Evolutionary conservation across 805 yeast genomes (phyloP), one percentile per base, ranked within the genome.

Genomic region (Ogataea pini): DNA sequence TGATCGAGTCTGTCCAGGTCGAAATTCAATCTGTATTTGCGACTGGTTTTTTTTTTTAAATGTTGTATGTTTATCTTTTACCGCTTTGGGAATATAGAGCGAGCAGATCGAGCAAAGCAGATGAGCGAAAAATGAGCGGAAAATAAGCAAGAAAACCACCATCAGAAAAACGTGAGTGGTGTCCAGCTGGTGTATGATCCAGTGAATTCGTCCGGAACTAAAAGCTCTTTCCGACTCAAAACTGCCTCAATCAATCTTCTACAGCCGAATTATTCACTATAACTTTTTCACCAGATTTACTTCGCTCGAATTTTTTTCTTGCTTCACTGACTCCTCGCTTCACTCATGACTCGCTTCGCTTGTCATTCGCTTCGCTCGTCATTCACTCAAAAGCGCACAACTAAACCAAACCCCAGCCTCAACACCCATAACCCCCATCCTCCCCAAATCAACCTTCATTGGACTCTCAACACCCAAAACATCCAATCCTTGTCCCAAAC

Each of bases 341-440:
- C 17, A n/a, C 34, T 4, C 9, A 31, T 31, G 34, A 31, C 31
- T 28, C 31, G 34, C 18, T n/a, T 4, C 34, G 18, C 34, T 31
- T 8, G 34, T 31, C 34, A 14, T 8, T 12, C 14, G n/a, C 31
- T 28, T 28, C 14, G 8, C 34, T 14, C 34, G 18, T 31, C 25
- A 32, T 42, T 14, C 7, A 39, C 25, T 31, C 25, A 41, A 17
- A n/a, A 51, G 20, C 4, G 53, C 50, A 49, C 56, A 52, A 34
- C 50, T 45, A 29, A 52, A 47, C 47, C 50, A 44, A 14, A 41
- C 47, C 9, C 56, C 56, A 8, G 52, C 52, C 14, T 52, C 56
- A 10, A 52, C 52, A 37, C 42, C 13, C 16, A 24, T 27, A 7
- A 46, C 44, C 16, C 19, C 24, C n/a, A n/a, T n/a, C 25, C n/a